phyloP scores from a whole-genome alignment of 208 protist genomes.

The Crithidia mellificae region DNA sequence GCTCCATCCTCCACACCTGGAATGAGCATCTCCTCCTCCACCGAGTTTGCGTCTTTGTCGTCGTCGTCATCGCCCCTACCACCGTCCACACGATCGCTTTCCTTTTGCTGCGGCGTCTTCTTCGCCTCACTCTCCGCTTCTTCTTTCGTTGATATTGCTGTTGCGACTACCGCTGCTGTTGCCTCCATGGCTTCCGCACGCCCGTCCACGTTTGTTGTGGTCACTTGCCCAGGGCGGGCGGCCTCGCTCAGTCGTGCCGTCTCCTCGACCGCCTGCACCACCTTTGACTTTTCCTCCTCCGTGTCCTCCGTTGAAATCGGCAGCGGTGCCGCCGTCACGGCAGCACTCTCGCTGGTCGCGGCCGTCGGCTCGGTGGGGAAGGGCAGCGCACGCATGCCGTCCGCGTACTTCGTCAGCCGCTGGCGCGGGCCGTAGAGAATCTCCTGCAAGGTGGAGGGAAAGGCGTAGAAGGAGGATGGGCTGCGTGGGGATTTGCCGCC shows the following conservation, averaged over 20 bases:
- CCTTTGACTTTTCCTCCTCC: neutral
- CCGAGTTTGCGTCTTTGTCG: too few species aligned
- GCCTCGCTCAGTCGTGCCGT: too few species aligned
- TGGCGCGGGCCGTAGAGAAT: slow-evolving; percentile 35
- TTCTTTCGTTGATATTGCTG: neutral
- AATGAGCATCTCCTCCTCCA: too few species aligned
- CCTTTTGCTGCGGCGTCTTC: neutral
- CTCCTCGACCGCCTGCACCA: neutral
- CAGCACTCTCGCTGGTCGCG: too few species aligned
- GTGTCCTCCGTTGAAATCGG: neutral
- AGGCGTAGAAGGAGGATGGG: slow-evolving; percentile 21
- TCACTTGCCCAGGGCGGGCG: too few species aligned
- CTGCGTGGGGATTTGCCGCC: slow-evolving; percentile 10
- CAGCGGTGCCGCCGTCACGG: too few species aligned
- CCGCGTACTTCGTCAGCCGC: slow-evolving; percentile 29
- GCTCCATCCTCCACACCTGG: too few species aligned
- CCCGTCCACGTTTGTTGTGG: too few species aligned
- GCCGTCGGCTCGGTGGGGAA: neutral
- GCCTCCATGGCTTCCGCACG: too few species aligned
- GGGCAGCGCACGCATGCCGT: slow-evolving; percentile 22
- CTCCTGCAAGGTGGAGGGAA: slow-evolving; percentile 27
- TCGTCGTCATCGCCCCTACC: neutral
- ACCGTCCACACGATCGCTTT: too few species aligned
- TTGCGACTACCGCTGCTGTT: too few species aligned
- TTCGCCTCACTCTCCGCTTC: too few species aligned